Evolutionary conservation across 345 rosid genomes (phyloP), one percentile per base, ranked within the genome.

Genomic region (Heritiera littoralis): DNA sequence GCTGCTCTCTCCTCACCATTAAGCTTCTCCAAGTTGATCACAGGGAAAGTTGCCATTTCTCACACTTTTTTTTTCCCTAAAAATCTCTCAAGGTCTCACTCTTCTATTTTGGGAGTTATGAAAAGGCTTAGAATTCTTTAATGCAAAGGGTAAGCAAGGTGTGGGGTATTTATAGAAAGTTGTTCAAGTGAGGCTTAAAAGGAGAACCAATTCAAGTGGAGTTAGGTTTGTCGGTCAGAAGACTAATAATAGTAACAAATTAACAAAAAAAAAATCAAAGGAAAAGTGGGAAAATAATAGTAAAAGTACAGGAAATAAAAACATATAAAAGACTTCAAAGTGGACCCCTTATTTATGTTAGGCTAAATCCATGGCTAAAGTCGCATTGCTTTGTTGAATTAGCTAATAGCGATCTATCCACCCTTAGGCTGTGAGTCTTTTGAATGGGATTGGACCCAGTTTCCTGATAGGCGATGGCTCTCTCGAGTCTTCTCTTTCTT

Each of bases 11-110:
- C 28, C 28, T 23, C 28, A 23, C 28, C 28, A 23, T 23, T 23
- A 23, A 23, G 28, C 64, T 87, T 92, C 85, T 81, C 94, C 77
- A 91, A 58, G 89, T 80, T 84, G 78, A 94, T 94, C 40, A 92
- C 86, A 7, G 97, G 98, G 80, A 92, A 90, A 78, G 63, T 80
- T 80, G 84, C 95, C 97, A 95, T 93, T 60, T 84, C 11, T 46
- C 17, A 9, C 45, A 45, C 18, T 59, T n/a, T 23, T 28, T 20
- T 30, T 14, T 76, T 41, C 2, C 1, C 13, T 11, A 48, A 13
- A 23, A 59, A 23, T 59, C 64, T 59, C 35, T 59, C 64, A 54
- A 54, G 52, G 43, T 10, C 23, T 17, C n/a, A 8, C 12, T 15
- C 17, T 32, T 51, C 15, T 52, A 20, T 14, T 52, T 49, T 18